Percentiles rank a stretch among this genome's conserved stretches.
These are phyloP conservation scores for Solanum pinnatisectum DNA, from an alignment of 257 asterid species.

Conservation along the genomic window DNA sequence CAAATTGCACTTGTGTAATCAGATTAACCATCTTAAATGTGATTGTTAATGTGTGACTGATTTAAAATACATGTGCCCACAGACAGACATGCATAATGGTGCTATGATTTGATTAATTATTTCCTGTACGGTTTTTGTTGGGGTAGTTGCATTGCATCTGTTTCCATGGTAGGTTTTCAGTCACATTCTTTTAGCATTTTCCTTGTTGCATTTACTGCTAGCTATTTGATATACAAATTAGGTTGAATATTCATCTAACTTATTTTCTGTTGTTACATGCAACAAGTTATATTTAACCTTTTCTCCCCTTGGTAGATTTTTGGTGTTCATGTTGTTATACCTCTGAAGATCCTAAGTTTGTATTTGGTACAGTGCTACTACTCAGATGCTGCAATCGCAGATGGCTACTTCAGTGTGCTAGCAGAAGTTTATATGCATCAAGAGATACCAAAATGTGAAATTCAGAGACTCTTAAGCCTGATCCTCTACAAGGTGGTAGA, in stretches of 20 bases:
- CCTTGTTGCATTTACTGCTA: not conserved
- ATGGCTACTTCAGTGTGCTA: constrained; percentile 97
- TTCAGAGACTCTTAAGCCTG: constrained; percentile 87
- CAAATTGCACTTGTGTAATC: not conserved
- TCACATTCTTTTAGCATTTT: not conserved
- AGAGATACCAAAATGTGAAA: constrained; percentile 97
- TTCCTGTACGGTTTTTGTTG: not conserved
- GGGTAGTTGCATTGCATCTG: not conserved
- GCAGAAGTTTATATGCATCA: constrained; percentile 99
- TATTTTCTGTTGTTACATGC: not conserved
- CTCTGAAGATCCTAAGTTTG: not conserved
- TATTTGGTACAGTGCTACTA: constrained; percentile 69
- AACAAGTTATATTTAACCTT: not conserved
- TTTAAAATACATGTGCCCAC: not conserved
- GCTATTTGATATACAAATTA: not conserved
- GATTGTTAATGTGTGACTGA: not conserved
- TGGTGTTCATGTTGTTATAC: not conserved
- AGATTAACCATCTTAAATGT: not conserved
- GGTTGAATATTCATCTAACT: not conserved
- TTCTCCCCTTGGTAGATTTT: not conserved
- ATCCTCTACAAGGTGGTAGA: constrained; percentile 99
- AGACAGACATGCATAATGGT: not conserved
- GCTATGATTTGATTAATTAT: not conserved
- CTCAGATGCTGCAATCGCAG: constrained; percentile 97
- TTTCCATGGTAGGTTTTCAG: not conserved